Evolutionary conservation across 2,329 filamentous ascomycete species (phyloP), one percentile per base, ranked within the genome.

Genomic region (Exophiala dermatitidis): DNA sequence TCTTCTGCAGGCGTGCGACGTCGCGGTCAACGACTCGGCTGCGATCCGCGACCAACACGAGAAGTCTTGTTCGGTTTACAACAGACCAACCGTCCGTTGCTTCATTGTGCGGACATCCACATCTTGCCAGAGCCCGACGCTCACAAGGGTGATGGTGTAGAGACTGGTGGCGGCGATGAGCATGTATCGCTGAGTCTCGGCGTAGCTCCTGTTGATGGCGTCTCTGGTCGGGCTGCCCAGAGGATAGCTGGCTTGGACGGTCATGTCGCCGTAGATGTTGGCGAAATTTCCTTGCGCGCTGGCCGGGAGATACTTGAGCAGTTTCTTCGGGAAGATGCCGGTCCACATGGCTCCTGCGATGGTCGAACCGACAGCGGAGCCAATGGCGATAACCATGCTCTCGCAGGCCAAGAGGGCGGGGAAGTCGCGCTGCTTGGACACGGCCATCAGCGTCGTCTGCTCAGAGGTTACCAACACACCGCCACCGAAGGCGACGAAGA

Each of bases 401-500:
- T 67, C 52, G 5, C 66, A 40, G 28, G 58, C 56, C 80, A 69
- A 36, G 26, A 68, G 54, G 40, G 66, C 62, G 7, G 78, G 76
- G 12, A 80, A 67, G 52, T 79, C 69, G 53, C 76, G 70, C 52
- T 80, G 78, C 40, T 70, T 70, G 8, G 75, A 74, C 3, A 74
- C 72, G 1, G 76, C 72, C 64, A 82, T 76, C 36, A 81, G 73
- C 8, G 79, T 76, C 48, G 83, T 73, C 60, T 83, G 75, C 60
- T 77, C 69, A 57, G 71, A 71, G 58, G 78, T 71, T 37, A 78
- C 72, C 10, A 78, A 68, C 33, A 74, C 73, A 53, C 73, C 73
- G 9, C 75, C 76, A 12, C 71, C 71, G 54, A 77, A 66, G 28
- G 76, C 75, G 53, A 78, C 73, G 59, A 80, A 71, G 56, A 79